Conservation (phyloP, 495 filamentous ascomycete genomes). For the Rusavskia elegans region DNA sequence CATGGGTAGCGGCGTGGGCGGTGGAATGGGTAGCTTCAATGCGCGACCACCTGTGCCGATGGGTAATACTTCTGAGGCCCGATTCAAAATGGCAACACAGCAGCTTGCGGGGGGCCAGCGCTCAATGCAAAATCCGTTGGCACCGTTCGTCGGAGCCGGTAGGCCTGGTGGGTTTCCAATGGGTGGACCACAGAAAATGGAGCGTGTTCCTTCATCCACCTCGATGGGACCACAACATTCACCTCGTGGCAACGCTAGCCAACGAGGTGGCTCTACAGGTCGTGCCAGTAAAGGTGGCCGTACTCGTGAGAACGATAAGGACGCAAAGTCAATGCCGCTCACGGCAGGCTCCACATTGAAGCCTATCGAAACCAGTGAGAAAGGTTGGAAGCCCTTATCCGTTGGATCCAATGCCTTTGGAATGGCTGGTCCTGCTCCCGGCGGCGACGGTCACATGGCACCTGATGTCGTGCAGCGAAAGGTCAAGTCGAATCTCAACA, state of each 20-base stretch:
- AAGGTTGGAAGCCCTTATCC: constrained; percentile 84
- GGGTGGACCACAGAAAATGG: constrained; percentile 23
- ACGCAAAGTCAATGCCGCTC: constrained; percentile 71
- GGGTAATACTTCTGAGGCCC: constrained; percentile 41
- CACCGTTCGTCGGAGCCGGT: constrained; percentile 27
- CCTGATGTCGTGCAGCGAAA: constrained; percentile 94
- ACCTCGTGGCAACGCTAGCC: constrained; percentile 33
- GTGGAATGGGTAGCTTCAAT: constrained; percentile 22
- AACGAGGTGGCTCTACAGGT: constrained; percentile 29
- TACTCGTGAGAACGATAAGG: constrained; percentile 29
- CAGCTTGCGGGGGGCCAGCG: constrained; percentile 14
- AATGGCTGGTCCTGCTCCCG: constrained; percentile 36
- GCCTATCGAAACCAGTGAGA: constrained; percentile 49
- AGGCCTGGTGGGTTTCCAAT: constrained; percentile 48
- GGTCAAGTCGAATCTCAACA: constrained; percentile 95
- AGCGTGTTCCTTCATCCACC: constrained; percentile 38
- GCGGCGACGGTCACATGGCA: constrained; percentile 47
- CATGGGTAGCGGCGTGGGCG: constrained; percentile 32
- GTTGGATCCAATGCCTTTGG: constrained; percentile 29
- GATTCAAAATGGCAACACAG: constrained; percentile 12
- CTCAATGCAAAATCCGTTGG: constrained; percentile 39
- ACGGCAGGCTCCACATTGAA: constrained; percentile 67
- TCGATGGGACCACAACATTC: constrained; percentile 31
- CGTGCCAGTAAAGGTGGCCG: constrained; percentile 44
- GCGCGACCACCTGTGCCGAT: constrained; percentile 54